Conservation (phyloP, 441 rosid species). For the Flueggea neowawraea region DNA sequence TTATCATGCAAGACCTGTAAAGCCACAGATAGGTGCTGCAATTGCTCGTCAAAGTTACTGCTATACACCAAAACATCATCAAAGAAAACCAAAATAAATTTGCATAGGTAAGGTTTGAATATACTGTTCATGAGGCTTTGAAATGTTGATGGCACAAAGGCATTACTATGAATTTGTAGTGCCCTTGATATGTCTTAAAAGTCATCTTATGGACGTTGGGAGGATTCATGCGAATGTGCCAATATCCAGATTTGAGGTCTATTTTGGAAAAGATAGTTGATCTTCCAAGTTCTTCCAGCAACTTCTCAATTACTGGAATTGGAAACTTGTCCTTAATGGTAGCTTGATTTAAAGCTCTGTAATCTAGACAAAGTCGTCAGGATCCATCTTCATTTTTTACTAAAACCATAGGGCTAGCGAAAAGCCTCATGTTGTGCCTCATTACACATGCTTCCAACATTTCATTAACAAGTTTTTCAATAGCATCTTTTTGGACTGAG, state of each 20-base stretch:
- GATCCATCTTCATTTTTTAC: no score
- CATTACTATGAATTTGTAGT: not conserved
- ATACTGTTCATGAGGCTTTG: constrained; percentile 1
- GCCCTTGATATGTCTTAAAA: not conserved
- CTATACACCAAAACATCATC: constrained; percentile 3
- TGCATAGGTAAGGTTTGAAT: not conserved
- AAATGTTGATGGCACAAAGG: constrained; percentile 1
- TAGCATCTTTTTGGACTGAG: no score
- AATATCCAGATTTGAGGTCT: not conserved
- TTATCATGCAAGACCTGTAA: not conserved
- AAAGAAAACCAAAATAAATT: no score
- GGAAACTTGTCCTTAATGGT: not conserved
- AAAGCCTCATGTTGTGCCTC: no score
- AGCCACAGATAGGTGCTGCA: not conserved
- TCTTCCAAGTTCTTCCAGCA: not conserved
- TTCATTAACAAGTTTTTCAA: no score
- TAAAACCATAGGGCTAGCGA: no score
- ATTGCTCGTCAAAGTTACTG: not conserved
- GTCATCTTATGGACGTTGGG: not conserved
- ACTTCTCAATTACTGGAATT: not conserved
- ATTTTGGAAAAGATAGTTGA: not conserved
- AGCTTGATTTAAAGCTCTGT: no score
- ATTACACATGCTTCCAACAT: no score
- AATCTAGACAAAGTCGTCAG: no score
- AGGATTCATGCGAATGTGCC: not conserved